Conservation (phyloP, 305 asterid species). For the Fraxinus sp. region DNA sequence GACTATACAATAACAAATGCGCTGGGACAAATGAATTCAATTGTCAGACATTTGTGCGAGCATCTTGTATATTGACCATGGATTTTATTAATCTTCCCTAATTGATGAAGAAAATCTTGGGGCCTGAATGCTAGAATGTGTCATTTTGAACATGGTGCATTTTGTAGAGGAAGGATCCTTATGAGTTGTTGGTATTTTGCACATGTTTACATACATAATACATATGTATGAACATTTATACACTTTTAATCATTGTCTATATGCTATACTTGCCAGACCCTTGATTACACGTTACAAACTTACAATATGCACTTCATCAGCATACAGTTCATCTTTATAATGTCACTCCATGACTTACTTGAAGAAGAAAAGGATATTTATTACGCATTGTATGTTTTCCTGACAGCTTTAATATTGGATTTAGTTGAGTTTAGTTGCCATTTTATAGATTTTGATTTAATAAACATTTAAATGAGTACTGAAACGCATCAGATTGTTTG, state of each 20-base stretch:
- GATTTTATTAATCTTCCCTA: neutral
- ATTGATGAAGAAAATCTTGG: neutral
- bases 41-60: neutral
- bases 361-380: neutral
- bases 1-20: neutral
- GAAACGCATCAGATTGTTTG: neutral
- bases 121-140: neutral
- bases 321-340: neutral
- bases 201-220: neutral
- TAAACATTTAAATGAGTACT: neutral
- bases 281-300: neutral
- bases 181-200: constrained; percentile 7
- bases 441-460: neutral
- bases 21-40: neutral
- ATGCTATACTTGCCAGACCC: neutral
- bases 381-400: neutral
- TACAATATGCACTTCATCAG: neutral
- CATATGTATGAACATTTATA: neutral
- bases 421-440: neutral
- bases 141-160: neutral
- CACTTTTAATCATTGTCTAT: neutral
- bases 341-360: neutral
- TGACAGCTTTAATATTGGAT: neutral
- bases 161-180: neutral
- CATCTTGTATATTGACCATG: constrained; percentile 1